Percentiles rank a stretch among this genome's conserved stretches.
These are phyloP conservation scores for Coemansia sp. DNA, from an alignment of 192 early-diverging fungal genomes.

Conservation along the genomic window DNA sequence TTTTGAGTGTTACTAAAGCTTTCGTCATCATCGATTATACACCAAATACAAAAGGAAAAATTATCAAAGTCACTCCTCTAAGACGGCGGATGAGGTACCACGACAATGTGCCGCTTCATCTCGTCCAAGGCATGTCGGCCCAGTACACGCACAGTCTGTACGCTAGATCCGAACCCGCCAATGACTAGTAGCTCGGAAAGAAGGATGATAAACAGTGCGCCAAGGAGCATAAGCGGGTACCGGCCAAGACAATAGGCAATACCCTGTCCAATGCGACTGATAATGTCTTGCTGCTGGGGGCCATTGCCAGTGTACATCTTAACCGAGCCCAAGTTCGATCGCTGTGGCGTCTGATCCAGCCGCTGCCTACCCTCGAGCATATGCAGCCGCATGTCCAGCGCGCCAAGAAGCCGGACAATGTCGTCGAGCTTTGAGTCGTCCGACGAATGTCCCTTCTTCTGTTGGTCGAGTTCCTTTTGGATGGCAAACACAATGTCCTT, in stretches of 20 bases:
- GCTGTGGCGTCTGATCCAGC: conserved; percentile 25
- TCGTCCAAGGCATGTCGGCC: conserved; percentile 29
- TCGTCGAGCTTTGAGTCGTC: conserved; percentile 44
- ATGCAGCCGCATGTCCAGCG: conserved; percentile 52
- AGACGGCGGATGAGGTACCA: conserved; percentile 27
- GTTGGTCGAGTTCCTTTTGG: conserved; percentile 34
- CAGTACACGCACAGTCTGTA: conserved; percentile 21
- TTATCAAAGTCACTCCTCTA: neutral
- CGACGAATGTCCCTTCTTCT: conserved; percentile 23
- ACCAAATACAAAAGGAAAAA: neutral
- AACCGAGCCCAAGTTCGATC: conserved; percentile 38
- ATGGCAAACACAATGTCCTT: conserved; percentile 45
- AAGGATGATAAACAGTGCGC: conserved; percentile 41
- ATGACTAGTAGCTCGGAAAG: conserved; percentile 48
- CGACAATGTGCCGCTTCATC: conserved; percentile 23
- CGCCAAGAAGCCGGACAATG: conserved; percentile 42
- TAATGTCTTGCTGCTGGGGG: conserved; percentile 24
- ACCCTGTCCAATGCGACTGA: conserved; percentile 34
- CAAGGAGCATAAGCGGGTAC: conserved; percentile 50
- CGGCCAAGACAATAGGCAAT: conserved; percentile 34
- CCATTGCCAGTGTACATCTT: conserved; percentile 26
- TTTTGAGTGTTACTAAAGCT: neutral
- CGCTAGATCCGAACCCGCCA: conserved; percentile 28
- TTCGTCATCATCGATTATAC: neutral
- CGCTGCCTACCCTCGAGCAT: conserved; percentile 48